Conservation (phyloP, 768 basidiomycete species). For the Rossbeevera mucosa region DNA sequence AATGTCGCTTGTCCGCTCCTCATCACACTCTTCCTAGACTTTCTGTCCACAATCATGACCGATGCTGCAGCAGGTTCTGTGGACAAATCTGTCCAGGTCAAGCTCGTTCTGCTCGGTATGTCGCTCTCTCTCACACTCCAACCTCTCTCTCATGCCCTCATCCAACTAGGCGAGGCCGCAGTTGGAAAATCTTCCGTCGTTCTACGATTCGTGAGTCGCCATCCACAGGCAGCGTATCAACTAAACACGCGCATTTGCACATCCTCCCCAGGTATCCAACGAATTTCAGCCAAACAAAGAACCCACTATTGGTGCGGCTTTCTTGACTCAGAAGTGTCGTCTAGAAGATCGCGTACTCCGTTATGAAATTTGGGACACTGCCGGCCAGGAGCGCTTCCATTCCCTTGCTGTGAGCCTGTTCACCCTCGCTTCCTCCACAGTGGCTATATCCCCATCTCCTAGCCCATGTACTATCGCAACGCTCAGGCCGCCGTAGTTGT, state of each 20-base stretch:
- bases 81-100: slow-evolving; percentile 95
- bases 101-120: slow-evolving; percentile 92
- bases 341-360: slow-evolving; percentile 90
- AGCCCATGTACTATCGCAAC: slow-evolving; percentile 99
- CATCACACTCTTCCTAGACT: background rate
- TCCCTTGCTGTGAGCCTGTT: slow-evolving; percentile 75
- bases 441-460: slow-evolving; percentile 5
- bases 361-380: slow-evolving; percentile 98
- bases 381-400: slow-evolving; percentile 95
- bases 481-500: slow-evolving; percentile 98
- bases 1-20: background rate
- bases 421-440: slow-evolving; percentile 1
- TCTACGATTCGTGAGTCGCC: slow-evolving; percentile 78
- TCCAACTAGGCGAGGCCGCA: slow-evolving; percentile 84
- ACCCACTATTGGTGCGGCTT: slow-evolving; percentile 96
- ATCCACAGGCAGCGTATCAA: slow-evolving; percentile 8
- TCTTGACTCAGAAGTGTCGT: slow-evolving; percentile 92
- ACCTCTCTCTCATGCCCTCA: background rate
- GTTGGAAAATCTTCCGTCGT: slow-evolving; percentile 99
- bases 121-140: background rate
- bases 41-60: slow-evolving; percentile 46
- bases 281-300: slow-evolving; percentile 99
- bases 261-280: slow-evolving; percentile 70
- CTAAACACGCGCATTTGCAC: background rate
- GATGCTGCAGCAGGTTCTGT: slow-evolving; percentile 68